Conservation (phyloP, 768 basidiomycete genomes). For the Suillus discolor region DNA sequence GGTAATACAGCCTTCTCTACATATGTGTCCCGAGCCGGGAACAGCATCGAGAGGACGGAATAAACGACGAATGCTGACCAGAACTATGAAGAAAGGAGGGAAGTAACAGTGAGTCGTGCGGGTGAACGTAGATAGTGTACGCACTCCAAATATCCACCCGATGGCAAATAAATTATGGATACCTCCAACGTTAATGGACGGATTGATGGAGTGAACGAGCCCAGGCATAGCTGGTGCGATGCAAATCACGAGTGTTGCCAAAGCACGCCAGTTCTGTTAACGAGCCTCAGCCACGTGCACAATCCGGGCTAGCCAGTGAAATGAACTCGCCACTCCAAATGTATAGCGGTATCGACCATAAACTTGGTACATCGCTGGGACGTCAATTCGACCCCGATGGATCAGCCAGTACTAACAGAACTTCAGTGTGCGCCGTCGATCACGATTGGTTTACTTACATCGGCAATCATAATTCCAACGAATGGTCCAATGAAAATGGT, state of each 20-base stretch:
- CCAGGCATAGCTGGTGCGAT: constrained; percentile 78
- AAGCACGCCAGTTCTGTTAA: constrained; percentile 81
- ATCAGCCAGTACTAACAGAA: constrained; percentile 72
- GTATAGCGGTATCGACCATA: constrained; percentile 79
- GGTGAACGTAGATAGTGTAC: neutral
- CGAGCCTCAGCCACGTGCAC: neutral
- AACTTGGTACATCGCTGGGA: constrained; percentile 83
- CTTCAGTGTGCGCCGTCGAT: neutral
- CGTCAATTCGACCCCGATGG: constrained; percentile 70
- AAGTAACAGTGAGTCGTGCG: neutral
- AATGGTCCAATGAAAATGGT: constrained; percentile 88
- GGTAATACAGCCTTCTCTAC: constrained; percentile 11
- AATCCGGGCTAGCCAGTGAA: constrained; percentile 1
- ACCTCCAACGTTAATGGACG: constrained; percentile 40
- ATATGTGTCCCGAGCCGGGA: constrained; percentile 11
- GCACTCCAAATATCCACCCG: constrained; percentile 15
- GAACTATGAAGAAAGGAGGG: constrained; percentile 4
- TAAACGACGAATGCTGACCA: constrained; percentile 12
- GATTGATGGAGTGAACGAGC: constrained; percentile 73
- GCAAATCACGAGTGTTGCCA: constrained; percentile 63
- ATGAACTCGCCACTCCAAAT: constrained; percentile 58
- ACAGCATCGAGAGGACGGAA: constrained; percentile 9
- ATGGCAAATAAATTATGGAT: constrained; percentile 11
- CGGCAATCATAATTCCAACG: constrained; percentile 68
- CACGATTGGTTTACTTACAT: constrained; percentile 39